Percentiles rank a stretch among this genome's conserved stretches.
Conservation (phyloP, 441 rosid genomes). For the Pelargonium australe region DNA sequence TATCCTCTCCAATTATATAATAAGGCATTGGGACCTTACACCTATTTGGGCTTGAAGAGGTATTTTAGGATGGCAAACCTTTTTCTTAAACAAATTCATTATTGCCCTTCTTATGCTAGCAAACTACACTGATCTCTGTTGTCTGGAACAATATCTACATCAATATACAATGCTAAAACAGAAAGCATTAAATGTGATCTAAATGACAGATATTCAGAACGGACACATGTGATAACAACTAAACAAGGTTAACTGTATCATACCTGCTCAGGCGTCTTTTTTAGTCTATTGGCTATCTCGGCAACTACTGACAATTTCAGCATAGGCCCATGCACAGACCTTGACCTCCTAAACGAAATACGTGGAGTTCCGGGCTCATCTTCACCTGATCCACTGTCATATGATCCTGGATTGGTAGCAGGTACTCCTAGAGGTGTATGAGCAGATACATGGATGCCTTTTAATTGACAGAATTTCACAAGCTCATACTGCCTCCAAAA, state of each 20-base stretch:
- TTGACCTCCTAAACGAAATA: conserved; percentile 51
- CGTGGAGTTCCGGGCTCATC: conserved; percentile 63
- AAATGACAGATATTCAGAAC: neutral
- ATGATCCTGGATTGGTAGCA: conserved; percentile 40
- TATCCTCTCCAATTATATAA: neutral
- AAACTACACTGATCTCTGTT: neutral
- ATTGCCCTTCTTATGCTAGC: neutral
- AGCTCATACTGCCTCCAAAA: conserved; percentile 66
- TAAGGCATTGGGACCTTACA: neutral
- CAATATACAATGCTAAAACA: neutral
- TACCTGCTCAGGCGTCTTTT: conserved; percentile 60
- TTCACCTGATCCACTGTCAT: conserved; percentile 58
- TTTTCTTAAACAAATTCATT: no score
- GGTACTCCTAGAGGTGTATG: conserved; percentile 62
- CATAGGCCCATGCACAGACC: conserved; percentile 63
- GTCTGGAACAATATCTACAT: neutral
- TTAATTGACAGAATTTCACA: conserved; percentile 47
- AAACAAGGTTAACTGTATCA: neutral
- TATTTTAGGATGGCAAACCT: no score
- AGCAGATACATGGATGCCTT: conserved; percentile 60
- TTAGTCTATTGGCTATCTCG: conserved; percentile 42
- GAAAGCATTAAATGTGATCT: neutral
- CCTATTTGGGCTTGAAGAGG: neutral
- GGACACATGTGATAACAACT: neutral
- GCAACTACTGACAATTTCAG: conserved; percentile 48